These are phyloP conservation scores for Wickerhamomyces queroliae DNA, from an alignment of 805 yeast genomes.

Conservation along the genomic window DNA sequence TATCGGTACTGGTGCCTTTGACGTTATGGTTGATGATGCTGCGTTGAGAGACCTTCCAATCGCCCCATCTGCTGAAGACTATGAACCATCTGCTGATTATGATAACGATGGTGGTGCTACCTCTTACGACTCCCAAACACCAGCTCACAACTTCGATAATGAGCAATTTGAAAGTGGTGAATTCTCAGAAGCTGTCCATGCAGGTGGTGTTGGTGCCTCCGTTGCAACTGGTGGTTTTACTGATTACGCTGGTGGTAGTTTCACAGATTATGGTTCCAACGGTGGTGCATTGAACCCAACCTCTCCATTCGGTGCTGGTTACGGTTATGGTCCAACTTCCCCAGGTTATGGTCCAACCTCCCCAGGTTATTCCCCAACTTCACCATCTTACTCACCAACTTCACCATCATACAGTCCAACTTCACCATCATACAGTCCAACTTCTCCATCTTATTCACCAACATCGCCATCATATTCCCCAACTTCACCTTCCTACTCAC, in stretches of 20 bases:
- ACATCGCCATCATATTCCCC: conserved; percentile 72
- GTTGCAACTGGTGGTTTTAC: conserved; percentile 79
- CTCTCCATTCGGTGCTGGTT: conserved; percentile 39
- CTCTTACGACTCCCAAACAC: conserved; percentile 68
- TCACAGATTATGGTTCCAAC: conserved; percentile 48
- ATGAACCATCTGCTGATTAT: conserved; percentile 33
- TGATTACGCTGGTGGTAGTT: conserved; percentile 49
- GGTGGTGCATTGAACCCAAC: conserved; percentile 39
- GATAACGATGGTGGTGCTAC: conserved; percentile 75
- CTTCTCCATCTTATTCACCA: conserved; percentile 68
- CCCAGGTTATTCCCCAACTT: conserved; percentile 59
- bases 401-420: conserved; percentile 55
- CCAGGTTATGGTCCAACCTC: conserved; percentile 46
- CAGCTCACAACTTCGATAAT: conserved; percentile 53
- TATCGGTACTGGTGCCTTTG: conserved; percentile 97
- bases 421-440: conserved; percentile 58
- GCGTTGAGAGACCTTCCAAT: conserved; percentile 50
- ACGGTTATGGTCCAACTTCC: conserved; percentile 39
- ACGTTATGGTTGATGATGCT: conserved; percentile 89
- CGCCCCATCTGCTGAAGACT: conserved; percentile 31
- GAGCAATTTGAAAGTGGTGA: conserved; percentile 68
- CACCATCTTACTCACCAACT: conserved; percentile 71
- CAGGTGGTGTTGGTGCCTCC: conserved; percentile 72
- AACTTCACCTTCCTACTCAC: conserved; percentile 74
- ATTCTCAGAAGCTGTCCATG: conserved; percentile 88